These are phyloP conservation scores for Fusarium sp. DNA, from an alignment of 2,329 filamentous ascomycete species.

Conservation along the genomic window DNA sequence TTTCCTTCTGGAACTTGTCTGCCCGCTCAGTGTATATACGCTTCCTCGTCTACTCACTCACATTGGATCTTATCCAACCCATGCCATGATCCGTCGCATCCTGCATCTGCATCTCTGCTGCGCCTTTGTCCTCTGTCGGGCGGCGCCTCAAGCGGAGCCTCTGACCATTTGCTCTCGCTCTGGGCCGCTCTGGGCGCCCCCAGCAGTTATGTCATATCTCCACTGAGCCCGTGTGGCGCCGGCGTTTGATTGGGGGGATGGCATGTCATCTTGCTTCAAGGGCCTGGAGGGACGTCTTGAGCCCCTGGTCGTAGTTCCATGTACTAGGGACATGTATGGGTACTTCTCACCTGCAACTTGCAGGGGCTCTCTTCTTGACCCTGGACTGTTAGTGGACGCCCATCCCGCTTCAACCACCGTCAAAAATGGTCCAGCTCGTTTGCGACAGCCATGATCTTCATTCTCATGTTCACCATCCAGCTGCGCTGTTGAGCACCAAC, in stretches of 20 bases:
- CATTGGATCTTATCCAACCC: constrained; percentile 27
- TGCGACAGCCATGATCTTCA: constrained; percentile 44
- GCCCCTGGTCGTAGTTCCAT: constrained; percentile 43
- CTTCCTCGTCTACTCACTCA: constrained; percentile 10
- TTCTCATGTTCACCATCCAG: constrained; percentile 22
- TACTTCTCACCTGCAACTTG: constrained; percentile 35
- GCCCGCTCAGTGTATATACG: constrained; percentile 3
- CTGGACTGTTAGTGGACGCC: constrained; percentile 36
- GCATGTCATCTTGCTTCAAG: constrained; percentile 53
- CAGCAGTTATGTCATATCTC: constrained; percentile 50
- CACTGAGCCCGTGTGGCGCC: constrained; percentile 37
- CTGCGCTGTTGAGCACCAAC: constrained; percentile 18
- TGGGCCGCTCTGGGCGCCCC: constrained; percentile 22
- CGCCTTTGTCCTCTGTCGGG: constrained; percentile 40
- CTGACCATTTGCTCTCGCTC: constrained; percentile 33
- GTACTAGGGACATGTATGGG: constrained; percentile 35
- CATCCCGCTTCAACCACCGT: constrained; percentile 46
- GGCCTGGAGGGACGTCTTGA: constrained; percentile 35
- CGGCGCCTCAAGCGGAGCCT: constrained; percentile 39
- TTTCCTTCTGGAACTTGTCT: constrained; percentile 9
- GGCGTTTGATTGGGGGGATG: constrained; percentile 45
- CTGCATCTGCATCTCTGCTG: constrained; percentile 39
- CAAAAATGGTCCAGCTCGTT: constrained; percentile 37
- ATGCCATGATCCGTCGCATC: constrained; percentile 42
- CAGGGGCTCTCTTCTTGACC: constrained; percentile 33